These are phyloP conservation scores for Gloeophyllum trabeum DNA, from an alignment of 768 basidiomycete genomes.

Conservation along the genomic window DNA sequence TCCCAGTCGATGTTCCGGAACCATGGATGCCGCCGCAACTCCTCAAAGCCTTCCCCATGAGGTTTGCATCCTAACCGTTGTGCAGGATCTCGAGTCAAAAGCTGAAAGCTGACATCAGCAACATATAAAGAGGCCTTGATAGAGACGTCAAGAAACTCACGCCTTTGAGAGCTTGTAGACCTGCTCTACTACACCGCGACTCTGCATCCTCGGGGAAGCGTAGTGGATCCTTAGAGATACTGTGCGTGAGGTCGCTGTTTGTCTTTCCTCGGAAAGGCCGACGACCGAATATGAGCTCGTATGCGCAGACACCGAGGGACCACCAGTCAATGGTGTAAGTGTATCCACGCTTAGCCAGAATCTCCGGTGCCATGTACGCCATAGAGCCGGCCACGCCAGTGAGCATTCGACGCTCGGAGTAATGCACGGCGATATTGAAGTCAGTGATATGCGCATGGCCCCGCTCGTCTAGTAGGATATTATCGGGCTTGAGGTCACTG, in stretches of 20 bases:
- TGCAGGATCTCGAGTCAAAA: slow-evolving; percentile 77
- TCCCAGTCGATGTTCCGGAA: slow-evolving; percentile 87
- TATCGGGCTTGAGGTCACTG: slow-evolving; percentile 96
- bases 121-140: background rate
- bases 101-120: slow-evolving; percentile 27
- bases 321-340: slow-evolving; percentile 95
- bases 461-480: slow-evolving; percentile 89
- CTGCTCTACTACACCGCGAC: slow-evolving; percentile 62
- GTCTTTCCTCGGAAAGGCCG: slow-evolving; percentile 90
- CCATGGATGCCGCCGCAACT: slow-evolving; percentile 77
- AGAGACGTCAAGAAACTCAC: slow-evolving; percentile 34
- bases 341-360: slow-evolving; percentile 88
- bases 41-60: slow-evolving; percentile 68
- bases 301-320: slow-evolving; percentile 90
- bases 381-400: slow-evolving; percentile 95
- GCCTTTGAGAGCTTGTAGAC: slow-evolving; percentile 69
- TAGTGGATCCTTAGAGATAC: slow-evolving; percentile 80
- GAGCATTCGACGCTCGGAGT: slow-evolving; percentile 69
- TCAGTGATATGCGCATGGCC: slow-evolving; percentile 97
- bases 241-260: slow-evolving; percentile 85
- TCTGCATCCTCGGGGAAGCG: slow-evolving; percentile 88
- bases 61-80: slow-evolving; percentile 79
- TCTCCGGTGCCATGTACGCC: slow-evolving; percentile 98
- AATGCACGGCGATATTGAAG: slow-evolving; percentile 98
- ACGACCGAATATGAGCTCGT: slow-evolving; percentile 85